Evolutionary conservation across 73 alveolate species (phyloP).

Genomic region (Paramecium tetraurelia): DNA sequence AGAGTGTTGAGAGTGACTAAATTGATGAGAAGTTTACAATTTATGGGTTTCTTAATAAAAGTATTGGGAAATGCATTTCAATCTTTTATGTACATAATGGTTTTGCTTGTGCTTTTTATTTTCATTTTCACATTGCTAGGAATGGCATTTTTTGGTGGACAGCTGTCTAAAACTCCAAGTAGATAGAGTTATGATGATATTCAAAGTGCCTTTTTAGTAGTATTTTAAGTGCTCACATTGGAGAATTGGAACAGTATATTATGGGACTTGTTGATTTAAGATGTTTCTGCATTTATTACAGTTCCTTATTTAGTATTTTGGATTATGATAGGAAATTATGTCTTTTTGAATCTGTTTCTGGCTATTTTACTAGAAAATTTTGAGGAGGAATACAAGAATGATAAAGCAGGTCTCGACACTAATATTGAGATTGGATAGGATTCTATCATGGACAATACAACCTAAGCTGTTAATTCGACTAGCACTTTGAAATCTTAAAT

Average conservation of each 20-base stretch:
- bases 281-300: conserved; percentile 60
- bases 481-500: not conserved
- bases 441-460: not conserved
- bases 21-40: conserved; percentile 72
- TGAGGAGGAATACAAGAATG: conserved; percentile 52
- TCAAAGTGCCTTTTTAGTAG: conserved; percentile 71
- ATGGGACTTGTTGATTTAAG: conserved; percentile 51
- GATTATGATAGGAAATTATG: conserved; percentile 94
- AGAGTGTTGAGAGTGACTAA: conserved; percentile 87
- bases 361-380: conserved; percentile 90
- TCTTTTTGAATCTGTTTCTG: conserved; percentile 90
- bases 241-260: conserved; percentile 82
- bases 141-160: conserved; percentile 85
- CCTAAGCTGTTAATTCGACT: not conserved
- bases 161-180: conserved; percentile 22
- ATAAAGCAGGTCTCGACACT: not conserved
- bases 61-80: conserved; percentile 72
- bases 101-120: conserved; percentile 74
- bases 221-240: conserved; percentile 75
- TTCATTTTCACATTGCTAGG: conserved; percentile 80
- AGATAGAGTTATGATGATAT: conserved; percentile 75
- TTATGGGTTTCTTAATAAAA: conserved; percentile 75
- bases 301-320: conserved; percentile 84
- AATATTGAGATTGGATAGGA: not conserved
- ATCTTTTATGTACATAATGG: conserved; percentile 71